A percentile compares a stretch with the other conserved stretches of the same genome.
phyloP scores from a whole-genome alignment of 768 basidiomycete species.

The Hebeloma cylindrosporum region DNA sequence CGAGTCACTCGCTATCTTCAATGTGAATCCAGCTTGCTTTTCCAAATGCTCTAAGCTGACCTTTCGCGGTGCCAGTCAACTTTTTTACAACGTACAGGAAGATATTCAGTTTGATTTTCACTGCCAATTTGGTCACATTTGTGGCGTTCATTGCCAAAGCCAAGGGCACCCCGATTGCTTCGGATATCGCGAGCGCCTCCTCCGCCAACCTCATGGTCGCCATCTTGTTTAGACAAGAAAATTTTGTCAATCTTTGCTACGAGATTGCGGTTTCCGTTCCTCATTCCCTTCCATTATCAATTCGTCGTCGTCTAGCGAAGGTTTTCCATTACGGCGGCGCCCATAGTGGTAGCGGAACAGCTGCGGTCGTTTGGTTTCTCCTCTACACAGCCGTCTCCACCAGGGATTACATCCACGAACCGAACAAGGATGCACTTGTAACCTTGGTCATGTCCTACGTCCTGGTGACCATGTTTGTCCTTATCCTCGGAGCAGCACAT shows the following conservation, averaged over 20 bases:
- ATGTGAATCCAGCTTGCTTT: slow-evolving; percentile 34
- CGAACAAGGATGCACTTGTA: slow-evolving; percentile 29
- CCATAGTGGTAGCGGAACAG: slow-evolving; percentile 52
- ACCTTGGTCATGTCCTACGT: slow-evolving; percentile 42
- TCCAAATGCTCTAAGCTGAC: slow-evolving; percentile 25
- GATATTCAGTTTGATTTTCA: slow-evolving; percentile 54
- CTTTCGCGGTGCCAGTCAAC: slow-evolving; percentile 14
- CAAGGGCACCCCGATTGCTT: slow-evolving; percentile 33
- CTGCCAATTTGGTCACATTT: slow-evolving; percentile 49
- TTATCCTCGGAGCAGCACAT: slow-evolving; percentile 49
- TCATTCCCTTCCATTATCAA: slow-evolving; percentile 38
- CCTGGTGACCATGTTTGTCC: slow-evolving; percentile 43
- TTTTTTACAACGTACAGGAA: slow-evolving; percentile 48
- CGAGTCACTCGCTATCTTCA: slow-evolving; percentile 13
- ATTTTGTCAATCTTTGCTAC: slow-evolving; percentile 54
- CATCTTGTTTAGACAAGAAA: slow-evolving; percentile 47
- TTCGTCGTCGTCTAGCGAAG: slow-evolving; percentile 47
- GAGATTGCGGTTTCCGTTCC: slow-evolving; percentile 42
- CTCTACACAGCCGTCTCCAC: slow-evolving; percentile 46
- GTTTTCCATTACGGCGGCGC: slow-evolving; percentile 58
- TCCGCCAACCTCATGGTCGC: slow-evolving; percentile 45
- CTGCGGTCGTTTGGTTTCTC: slow-evolving; percentile 54
- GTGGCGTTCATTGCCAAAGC: slow-evolving; percentile 37
- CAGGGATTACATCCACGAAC: slow-evolving; percentile 30
- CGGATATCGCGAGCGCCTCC: slow-evolving; percentile 39